phyloP scores from a whole-genome alignment of 1,139 yeast species.

The Diutina catenulata region DNA sequence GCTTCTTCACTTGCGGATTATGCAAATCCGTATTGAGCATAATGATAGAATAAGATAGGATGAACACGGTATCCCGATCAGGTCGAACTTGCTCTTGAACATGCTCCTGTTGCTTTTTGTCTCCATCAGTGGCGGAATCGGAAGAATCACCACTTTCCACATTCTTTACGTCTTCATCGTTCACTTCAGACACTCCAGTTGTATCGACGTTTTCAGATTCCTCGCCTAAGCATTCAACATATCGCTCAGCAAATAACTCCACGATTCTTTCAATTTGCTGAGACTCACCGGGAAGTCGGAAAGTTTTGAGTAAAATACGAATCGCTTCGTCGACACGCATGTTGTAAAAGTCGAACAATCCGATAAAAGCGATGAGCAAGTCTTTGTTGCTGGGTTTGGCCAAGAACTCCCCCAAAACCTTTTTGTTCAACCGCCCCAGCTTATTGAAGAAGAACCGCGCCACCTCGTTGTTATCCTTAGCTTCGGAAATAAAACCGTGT shows the following conservation, averaged over 20 bases:
- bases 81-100: conserved; percentile 41
- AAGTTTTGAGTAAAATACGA: conserved; percentile 66
- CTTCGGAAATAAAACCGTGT: conserved; percentile 51
- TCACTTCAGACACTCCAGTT: too few relatives aligned
- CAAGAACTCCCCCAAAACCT: conserved; percentile 72
- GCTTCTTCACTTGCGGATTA: conserved; percentile 74
- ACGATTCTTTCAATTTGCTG: conserved; percentile 91
- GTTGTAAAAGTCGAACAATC: conserved; percentile 60
- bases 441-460: conserved; percentile 70
- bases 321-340: conserved; percentile 89
- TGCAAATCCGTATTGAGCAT: conserved; percentile 92
- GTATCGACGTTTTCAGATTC: conserved; percentile 10
- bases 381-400: conserved; percentile 63
- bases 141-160: too few relatives aligned
- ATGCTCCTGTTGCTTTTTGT: too few relatives aligned
- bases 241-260: conserved; percentile 75
- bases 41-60: conserved; percentile 83
- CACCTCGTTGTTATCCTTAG: conserved; percentile 39
- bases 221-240: conserved; percentile 35
- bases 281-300: conserved; percentile 94
- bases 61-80: conserved; percentile 62
- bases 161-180: conserved; percentile 10
- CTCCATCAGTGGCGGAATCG: too few relatives aligned
- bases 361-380: conserved; percentile 54
- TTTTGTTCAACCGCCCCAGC: conserved; percentile 76